phyloP scores from a whole-genome alignment of 345 rosid species.

The Crucihimalaya himalaica region DNA sequence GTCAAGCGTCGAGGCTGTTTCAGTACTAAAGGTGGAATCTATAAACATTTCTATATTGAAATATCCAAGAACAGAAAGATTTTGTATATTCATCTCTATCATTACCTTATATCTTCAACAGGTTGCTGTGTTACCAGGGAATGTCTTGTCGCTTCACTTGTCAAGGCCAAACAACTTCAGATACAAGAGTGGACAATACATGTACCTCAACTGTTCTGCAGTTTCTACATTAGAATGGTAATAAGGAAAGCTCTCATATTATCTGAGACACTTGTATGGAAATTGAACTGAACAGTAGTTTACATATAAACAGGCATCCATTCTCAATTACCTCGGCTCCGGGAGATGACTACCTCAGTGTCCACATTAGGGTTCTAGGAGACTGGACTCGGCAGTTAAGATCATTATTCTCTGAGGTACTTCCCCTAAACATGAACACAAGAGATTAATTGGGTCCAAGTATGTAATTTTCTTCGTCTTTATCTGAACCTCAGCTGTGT shows the following conservation, averaged over 20 bases:
- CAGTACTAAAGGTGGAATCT: constrained; percentile 54
- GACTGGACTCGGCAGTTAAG: constrained; percentile 76
- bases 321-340: constrained; percentile 88
- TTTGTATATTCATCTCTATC: background rate
- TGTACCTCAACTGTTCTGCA: constrained; percentile 75
- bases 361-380: constrained; percentile 72
- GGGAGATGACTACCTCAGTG: constrained; percentile 71
- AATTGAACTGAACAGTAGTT: constrained; percentile 4
- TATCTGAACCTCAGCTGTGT: constrained; percentile 48
- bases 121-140: constrained; percentile 78
- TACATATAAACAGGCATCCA: constrained; percentile 66
- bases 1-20: constrained; percentile 67
- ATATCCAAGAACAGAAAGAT: background rate
- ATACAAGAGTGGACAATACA: constrained; percentile 83
- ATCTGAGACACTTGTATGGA: background rate
- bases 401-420: constrained; percentile 64
- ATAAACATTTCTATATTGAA: background rate
- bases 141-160: constrained; percentile 75
- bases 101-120: constrained; percentile 35
- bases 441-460: constrained; percentile 20
- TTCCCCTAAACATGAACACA: constrained; percentile 18
- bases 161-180: constrained; percentile 70
- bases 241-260: background rate
- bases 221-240: constrained; percentile 86
- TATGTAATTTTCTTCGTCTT: background rate